Conservation (phyloP, 2,329 filamentous ascomycete species). For the Fusarium acutatum region DNA sequence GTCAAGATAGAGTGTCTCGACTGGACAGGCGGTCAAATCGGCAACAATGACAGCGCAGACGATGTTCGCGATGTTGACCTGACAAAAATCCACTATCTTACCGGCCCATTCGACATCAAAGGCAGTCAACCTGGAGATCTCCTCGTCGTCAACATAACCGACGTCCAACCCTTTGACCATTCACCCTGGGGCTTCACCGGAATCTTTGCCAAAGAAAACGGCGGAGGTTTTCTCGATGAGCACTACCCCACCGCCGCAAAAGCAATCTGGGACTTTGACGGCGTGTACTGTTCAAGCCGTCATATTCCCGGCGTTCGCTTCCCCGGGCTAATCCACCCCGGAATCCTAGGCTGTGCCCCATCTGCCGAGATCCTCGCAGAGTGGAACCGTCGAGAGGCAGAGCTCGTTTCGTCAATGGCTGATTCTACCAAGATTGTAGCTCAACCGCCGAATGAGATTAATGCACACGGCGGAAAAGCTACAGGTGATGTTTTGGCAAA, state of each 20-base stretch:
- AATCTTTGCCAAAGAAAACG: constrained; percentile 81
- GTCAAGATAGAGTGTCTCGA: constrained; percentile 95
- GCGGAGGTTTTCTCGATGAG: constrained; percentile 89
- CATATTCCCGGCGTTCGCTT: constrained; percentile 91
- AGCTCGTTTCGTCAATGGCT: constrained; percentile 76
- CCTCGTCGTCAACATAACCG: constrained; percentile 88
- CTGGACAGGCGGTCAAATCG: constrained; percentile 86
- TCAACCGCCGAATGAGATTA: constrained; percentile 75
- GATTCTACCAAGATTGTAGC: constrained; percentile 69
- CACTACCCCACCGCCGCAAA: constrained; percentile 81
- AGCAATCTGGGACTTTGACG: constrained; percentile 67
- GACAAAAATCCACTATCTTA: constrained; percentile 86
- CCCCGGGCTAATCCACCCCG: constrained; percentile 88
- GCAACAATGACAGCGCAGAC: constrained; percentile 89
- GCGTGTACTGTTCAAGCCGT: constrained; percentile 77
- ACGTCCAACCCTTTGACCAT: constrained; percentile 87
- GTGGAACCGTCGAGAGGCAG: constrained; percentile 86
- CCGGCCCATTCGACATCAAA: constrained; percentile 87
- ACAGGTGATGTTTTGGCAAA: constrained; percentile 66
- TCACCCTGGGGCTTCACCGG: constrained; percentile 92
- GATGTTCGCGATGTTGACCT: constrained; percentile 87
- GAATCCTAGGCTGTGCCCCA: constrained; percentile 89
- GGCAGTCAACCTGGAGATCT: constrained; percentile 86
- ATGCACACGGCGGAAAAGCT: constrained; percentile 76
- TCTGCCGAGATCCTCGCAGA: constrained; percentile 78